Conservation (phyloP, 1,284 basidiomycete species). For the Exobasidium cylindrosporum region DNA sequence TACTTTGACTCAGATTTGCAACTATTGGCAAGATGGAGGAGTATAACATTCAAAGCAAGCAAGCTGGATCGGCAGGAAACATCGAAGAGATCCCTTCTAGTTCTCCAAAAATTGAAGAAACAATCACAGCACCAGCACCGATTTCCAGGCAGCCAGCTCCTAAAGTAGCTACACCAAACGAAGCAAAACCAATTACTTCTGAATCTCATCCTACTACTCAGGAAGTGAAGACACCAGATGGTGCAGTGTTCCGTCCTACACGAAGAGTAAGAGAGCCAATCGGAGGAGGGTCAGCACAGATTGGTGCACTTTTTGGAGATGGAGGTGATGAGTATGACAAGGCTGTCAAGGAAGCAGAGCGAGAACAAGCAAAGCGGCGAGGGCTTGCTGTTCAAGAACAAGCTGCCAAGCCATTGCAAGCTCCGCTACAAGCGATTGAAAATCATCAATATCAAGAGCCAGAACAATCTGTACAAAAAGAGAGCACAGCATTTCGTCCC, state of each 20-base stretch:
- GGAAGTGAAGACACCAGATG: constrained; percentile 11
- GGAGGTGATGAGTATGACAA: constrained; percentile 20
- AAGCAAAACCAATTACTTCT: neutral
- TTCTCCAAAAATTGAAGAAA: neutral
- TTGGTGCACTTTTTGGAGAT: constrained; percentile 34
- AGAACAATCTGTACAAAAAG: constrained; percentile 14
- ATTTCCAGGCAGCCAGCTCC: constrained; percentile 5
- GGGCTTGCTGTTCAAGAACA: neutral
- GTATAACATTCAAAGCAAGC: too few species aligned
- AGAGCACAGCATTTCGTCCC: constrained; percentile 33
- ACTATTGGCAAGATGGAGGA: constrained; percentile 30
- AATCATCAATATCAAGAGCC: constrained; percentile 6
- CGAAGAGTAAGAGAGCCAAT: constrained; percentile 43
- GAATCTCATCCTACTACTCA: constrained; percentile 5
- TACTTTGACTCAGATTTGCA: constrained; percentile 26
- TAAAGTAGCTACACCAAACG: constrained; percentile 12
- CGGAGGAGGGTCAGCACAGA: constrained; percentile 35
- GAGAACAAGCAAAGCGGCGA: constrained; percentile 9
- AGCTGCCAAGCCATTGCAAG: constrained; percentile 7
- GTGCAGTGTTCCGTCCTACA: constrained; percentile 42
- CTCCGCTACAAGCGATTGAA: constrained; percentile 9
- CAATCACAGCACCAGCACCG: constrained; percentile 8
- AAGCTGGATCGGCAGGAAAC: too few species aligned
- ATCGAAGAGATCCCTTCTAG: too few species aligned
- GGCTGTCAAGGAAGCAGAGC: constrained; percentile 12